Evolutionary conservation across 2,329 filamentous ascomycete genomes (phyloP).

Genomic region (Sphaerulina populicola): DNA sequence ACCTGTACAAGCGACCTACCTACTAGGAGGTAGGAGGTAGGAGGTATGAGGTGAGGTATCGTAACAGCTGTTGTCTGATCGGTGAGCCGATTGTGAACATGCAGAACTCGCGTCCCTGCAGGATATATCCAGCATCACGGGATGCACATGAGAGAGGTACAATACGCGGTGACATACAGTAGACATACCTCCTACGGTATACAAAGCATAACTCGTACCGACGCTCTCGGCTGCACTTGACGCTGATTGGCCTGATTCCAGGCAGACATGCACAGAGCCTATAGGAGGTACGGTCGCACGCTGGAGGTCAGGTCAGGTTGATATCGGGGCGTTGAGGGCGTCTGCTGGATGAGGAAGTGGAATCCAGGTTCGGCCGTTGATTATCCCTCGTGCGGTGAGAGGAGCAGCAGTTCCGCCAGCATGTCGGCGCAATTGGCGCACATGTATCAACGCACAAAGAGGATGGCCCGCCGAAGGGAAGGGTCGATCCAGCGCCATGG

Average conservation of each 20-base stretch:
- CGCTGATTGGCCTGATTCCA: neutral
- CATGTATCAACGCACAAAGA: neutral
- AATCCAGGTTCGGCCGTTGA: conserved; percentile 8
- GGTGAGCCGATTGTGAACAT: neutral
- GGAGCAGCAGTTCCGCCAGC: conserved; percentile 2
- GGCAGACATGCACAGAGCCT: neutral
- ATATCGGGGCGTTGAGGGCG: neutral
- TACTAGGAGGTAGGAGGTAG: too few relatives aligned
- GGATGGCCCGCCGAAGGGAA: neutral
- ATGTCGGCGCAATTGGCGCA: conserved; percentile 11
- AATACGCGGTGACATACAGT: neutral
- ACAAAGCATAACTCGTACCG: neutral
- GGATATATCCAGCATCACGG: conserved; percentile 4
- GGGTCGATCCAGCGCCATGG: neutral
- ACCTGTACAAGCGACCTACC: too few relatives aligned
- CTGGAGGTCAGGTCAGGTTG: conserved; percentile 3
- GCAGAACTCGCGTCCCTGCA: conserved; percentile 7
- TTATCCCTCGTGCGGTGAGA: neutral
- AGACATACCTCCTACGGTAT: neutral
- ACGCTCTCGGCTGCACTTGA: neutral
- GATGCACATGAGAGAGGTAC: conserved; percentile 1
- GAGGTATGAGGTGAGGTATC: too few relatives aligned
- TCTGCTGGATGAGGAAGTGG: neutral
- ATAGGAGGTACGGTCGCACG: neutral
- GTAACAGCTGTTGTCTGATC: conserved; percentile 6